Evolutionary conservation across 805 yeast genomes (phyloP).

Genomic region (Saturnispora halmiae): DNA sequence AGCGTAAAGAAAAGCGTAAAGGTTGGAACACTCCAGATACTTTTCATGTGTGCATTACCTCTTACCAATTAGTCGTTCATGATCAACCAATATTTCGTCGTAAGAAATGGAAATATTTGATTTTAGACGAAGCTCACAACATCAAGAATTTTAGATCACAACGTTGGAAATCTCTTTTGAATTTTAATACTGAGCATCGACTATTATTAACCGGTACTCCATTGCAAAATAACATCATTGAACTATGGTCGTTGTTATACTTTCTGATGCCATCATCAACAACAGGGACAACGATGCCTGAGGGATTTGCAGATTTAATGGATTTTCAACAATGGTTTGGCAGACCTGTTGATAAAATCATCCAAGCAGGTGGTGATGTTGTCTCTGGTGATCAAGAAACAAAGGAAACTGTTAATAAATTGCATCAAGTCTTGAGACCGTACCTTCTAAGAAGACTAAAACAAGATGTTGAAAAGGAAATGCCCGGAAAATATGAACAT

Average conservation of each 20-base stretch:
- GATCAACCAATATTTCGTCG: conserved; percentile 91
- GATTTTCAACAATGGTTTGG: conserved; percentile 99
- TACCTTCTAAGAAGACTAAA: conserved; percentile 84
- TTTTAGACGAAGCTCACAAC: conserved; percentile 95
- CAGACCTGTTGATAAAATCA: conserved; percentile 86
- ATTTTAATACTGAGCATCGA: conserved; percentile 87
- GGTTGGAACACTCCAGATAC: conserved; percentile 98
- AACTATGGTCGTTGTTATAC: conserved; percentile 90
- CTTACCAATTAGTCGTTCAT: conserved; percentile 95
- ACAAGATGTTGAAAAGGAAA: conserved; percentile 95
- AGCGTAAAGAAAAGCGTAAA: conserved; percentile 86
- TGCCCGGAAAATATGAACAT: conserved; percentile 98
- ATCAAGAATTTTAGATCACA: conserved; percentile 94
- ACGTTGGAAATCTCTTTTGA: conserved; percentile 91
- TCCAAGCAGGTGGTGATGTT: conserved; percentile 54
- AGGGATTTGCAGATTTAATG: conserved; percentile 91
- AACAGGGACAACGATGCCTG: conserved; percentile 49
- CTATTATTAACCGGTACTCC: conserved; percentile 94
- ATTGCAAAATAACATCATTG: conserved; percentile 87
- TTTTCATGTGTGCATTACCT: conserved; percentile 94
- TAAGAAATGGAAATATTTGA: conserved; percentile 93
- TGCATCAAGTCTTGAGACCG: conserved; percentile 91
- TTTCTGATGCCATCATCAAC: conserved; percentile 91
- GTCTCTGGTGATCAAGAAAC: conserved; percentile 65
- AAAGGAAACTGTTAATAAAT: conserved; percentile 69